phyloP scores from a whole-genome alignment of 2,329 filamentous ascomycete genomes.

The Ploettnerulaceae sp. region DNA sequence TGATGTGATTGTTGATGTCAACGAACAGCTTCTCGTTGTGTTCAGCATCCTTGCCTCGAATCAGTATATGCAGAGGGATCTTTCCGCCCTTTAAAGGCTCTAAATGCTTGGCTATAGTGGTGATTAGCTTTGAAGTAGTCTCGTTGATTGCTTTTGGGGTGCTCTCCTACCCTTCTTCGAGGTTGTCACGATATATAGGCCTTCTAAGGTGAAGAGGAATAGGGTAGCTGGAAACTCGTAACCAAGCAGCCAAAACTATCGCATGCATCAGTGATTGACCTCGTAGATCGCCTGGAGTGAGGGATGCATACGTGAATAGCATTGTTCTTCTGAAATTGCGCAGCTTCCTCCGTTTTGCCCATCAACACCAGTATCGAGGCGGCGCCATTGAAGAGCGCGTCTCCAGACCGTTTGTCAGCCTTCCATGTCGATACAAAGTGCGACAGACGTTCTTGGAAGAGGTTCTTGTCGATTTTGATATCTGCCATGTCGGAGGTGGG shows the following conservation, averaged over 20 bases:
- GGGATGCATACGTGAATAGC: conserved; percentile 77
- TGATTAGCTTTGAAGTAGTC: conserved; percentile 33
- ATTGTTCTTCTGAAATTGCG: conserved; percentile 91
- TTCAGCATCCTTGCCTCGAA: conserved; percentile 85
- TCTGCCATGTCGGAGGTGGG: conserved; percentile 47
- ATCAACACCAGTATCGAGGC: conserved; percentile 85
- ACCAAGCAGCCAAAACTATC: conserved; percentile 92
- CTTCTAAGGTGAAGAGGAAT: conserved; percentile 85
- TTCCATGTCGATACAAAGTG: conserved; percentile 91
- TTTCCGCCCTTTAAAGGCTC: conserved; percentile 89
- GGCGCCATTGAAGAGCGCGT: conserved; percentile 79
- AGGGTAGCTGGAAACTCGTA: conserved; percentile 98
- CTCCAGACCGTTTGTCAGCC: conserved; percentile 83
- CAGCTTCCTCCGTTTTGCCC: conserved; percentile 88
- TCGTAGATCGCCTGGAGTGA: neutral
- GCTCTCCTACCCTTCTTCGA: conserved; percentile 80
- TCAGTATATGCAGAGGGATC: conserved; percentile 84
- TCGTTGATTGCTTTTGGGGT: neutral
- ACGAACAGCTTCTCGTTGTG: conserved; percentile 89
- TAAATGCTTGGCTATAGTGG: conserved; percentile 74
- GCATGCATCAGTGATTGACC: conserved; percentile 14
- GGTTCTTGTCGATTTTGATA: conserved; percentile 91
- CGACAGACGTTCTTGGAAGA: conserved; percentile 89
- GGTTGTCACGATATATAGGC: conserved; percentile 88
- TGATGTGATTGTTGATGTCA: conserved; percentile 80